Evolutionary conservation across 2,329 filamentous ascomycete genomes (phyloP), one percentile per base, ranked within the genome.

Genomic region (Orbilia blumenaviensis): DNA sequence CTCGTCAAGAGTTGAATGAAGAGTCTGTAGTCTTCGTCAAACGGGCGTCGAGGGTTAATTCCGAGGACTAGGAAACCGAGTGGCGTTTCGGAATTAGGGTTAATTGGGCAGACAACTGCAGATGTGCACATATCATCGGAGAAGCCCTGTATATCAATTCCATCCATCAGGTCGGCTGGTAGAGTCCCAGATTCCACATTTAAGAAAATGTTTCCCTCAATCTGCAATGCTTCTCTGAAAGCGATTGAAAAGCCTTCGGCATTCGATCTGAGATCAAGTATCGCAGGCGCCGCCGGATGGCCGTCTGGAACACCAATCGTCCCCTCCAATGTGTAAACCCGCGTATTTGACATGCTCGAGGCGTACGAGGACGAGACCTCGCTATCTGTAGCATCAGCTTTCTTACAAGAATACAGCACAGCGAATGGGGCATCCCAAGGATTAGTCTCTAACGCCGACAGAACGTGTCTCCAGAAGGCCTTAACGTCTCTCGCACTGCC

Each of bases 11-110:
- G 81, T 79, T 91, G 89, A 38, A 94, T 86, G 79, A 94, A 95
- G 0, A 94, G 85, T 77, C 88, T 88, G 80, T 94, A 95, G 78
- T 94, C 92, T 38, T 91, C 89, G 79, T 95, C 91, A 79, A 92
- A 95, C 0, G 91, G 92, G 58, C 92, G 86, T 44, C 91, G 85
- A 1, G 92, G 91, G 81, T 96, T 96, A 8, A 92, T 85, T 2
- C 92, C 92, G 81, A 95, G 86, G 1, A 95, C 87, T 7, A 95
- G 85, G 80, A 95, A 95, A 0, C 92, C 92, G 0, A 93, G 87
- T 0, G 91, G 89, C 1, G 87, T 87, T 66, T 93, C 91, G 2
- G 85, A 91, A 0, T 91, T 94, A 0, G 92, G 90, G 79, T 93
- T 89, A 14, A 96, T 90, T 0, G 92, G 92, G 80, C 92, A 92